These are phyloP conservation scores for Raffaelea albimanens DNA, from an alignment of 2,329 filamentous ascomycete genomes.

Conservation along the genomic window DNA sequence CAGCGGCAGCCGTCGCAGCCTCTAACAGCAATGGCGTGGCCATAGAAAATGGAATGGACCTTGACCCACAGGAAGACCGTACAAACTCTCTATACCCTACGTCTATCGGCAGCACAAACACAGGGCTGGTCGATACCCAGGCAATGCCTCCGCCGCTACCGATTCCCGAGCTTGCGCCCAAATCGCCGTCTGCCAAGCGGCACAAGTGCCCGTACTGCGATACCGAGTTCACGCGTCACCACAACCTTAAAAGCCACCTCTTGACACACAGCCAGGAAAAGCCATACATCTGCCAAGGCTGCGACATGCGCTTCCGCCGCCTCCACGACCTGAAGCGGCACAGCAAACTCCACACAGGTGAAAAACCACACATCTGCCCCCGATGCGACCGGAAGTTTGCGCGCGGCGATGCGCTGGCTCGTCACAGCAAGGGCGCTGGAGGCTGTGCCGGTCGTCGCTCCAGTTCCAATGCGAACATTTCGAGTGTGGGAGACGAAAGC, in stretches of 20 bases:
- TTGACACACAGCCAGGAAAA: constrained; percentile 98
- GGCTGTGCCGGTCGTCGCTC: constrained; percentile 87
- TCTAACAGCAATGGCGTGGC: not conserved
- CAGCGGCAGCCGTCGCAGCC: not conserved
- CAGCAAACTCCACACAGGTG: constrained; percentile 91
- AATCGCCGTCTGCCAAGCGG: constrained; percentile 74
- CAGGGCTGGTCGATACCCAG: not conserved
- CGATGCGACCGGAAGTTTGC: constrained; percentile 95
- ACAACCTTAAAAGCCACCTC: constrained; percentile 94
- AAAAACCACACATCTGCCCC: constrained; percentile 87
- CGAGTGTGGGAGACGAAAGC: constrained; percentile 35
- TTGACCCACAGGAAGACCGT: not conserved
- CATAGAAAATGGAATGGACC: not conserved
- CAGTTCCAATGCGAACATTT: constrained; percentile 69
- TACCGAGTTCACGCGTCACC: constrained; percentile 93
- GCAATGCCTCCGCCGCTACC: not conserved
- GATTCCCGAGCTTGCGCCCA: constrained; percentile 37
- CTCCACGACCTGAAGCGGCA: constrained; percentile 94
- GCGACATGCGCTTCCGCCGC: constrained; percentile 82
- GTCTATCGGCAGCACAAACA: not conserved
- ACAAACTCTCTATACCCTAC: not conserved
- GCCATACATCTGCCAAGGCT: constrained; percentile 89
- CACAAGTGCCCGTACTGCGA: constrained; percentile 96
- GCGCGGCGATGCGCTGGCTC: constrained; percentile 84
- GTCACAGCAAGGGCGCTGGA: constrained; percentile 91